phyloP scores from a whole-genome alignment of 768 basidiomycete genomes.

The Mycena indigotica region DNA sequence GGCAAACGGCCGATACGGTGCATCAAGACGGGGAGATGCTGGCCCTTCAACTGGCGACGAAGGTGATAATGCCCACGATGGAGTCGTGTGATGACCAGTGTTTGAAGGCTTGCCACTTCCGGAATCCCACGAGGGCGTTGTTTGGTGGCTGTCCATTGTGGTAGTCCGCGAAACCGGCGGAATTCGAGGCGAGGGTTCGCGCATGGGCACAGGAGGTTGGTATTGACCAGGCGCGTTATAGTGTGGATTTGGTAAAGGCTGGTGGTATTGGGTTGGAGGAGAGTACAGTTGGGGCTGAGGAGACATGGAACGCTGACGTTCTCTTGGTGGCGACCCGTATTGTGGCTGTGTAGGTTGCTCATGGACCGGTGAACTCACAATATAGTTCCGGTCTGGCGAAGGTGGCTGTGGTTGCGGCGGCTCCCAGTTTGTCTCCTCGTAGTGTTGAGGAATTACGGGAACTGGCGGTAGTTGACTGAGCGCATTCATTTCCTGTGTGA shows the following conservation, averaged over 20 bases:
- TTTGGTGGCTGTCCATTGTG: conserved; percentile 6
- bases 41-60: conserved; percentile 2
- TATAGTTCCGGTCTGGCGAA: not conserved
- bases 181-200: conserved; percentile 23
- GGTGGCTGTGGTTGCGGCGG: conserved; percentile 11
- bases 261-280: not conserved
- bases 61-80: conserved; percentile 16
- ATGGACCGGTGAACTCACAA: not conserved
- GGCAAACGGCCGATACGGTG: conserved; percentile 31
- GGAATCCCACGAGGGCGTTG: conserved; percentile 13
- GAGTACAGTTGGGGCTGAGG: too few species aligned
- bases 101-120: conserved; percentile 8
- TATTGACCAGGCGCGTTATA: conserved; percentile 3
- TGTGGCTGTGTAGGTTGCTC: conserved; percentile 10
- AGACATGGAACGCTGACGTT: not conserved
- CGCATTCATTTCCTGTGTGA: conserved; percentile 65
- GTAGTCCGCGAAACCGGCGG: conserved; percentile 8
- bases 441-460: conserved; percentile 6
- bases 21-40: conserved; percentile 24
- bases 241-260: not conserved
- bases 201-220: conserved; percentile 1
- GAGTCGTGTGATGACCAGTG: conserved; percentile 16
- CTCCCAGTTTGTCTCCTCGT: conserved; percentile 3
- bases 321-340: conserved; percentile 4
- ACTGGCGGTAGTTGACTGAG: conserved; percentile 40